Evolutionary conservation across 257 asterid genomes (phyloP), one percentile per base, ranked within the genome.

Genomic region (Thymus mandschuricus): DNA sequence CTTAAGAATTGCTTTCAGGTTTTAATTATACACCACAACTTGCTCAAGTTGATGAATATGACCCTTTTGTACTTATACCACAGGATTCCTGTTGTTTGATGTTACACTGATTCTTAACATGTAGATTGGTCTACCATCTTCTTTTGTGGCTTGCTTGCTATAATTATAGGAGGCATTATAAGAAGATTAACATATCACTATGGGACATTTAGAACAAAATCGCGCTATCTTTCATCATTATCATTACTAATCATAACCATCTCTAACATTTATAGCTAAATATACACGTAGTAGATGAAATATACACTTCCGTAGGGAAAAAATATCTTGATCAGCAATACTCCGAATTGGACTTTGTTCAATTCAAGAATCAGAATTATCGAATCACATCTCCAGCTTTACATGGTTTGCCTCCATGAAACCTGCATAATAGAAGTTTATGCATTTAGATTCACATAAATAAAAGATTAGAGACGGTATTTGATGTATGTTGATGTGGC

Each of bases 331-430:
- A 71, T 77, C 72, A 46, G 77, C 48, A 64, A 58, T 70, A 60
- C 67, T 41, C 13, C 50, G 62, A 41, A 77, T 73, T 52, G 64
- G 77, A 74, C 65, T 78, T 63, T 69, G 49, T 74, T 57, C 72
- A 40, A 55, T 69, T 73, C 63, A 64, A 58, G 44, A 52, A 15
- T 73, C 69, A 66, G 50, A 72, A 46, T 56, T 48, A 60, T 66
- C 27, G 54, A 9, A 54, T 88, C 86, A 88, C 94, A 82, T 91
- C 85, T 85, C 96, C 83, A 84, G 75, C 90, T 87, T 91, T 73
- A 86, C 86, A 66, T 84, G 75, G 60, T 81, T 79, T 64, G 80
- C 69, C 74, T 85, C 92, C 2, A 55, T 35, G 55, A 75, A 80
- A 67, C 89, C 97, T 91, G 90, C 68, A 81, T 60, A 54, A 56